Evolutionary conservation across 441 rosid genomes (phyloP).

Genomic region (Populus hybrid): DNA sequence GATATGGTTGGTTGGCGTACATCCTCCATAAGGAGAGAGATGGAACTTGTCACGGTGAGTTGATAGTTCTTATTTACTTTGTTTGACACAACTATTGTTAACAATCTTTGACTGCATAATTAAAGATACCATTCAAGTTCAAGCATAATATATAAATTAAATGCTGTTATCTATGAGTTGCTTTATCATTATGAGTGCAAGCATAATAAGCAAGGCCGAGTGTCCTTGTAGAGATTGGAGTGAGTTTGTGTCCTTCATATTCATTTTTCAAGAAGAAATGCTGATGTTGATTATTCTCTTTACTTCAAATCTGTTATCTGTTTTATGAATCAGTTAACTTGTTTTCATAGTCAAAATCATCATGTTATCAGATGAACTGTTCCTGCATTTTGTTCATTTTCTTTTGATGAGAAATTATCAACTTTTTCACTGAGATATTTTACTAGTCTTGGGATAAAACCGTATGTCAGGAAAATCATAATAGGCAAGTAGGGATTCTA

Average conservation of each 20-base stretch:
- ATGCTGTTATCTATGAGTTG: not conserved
- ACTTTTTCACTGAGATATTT: not conserved
- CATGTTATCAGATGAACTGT: not conserved
- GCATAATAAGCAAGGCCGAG: not conserved
- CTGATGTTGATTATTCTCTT: not conserved
- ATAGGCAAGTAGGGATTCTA: not conserved
- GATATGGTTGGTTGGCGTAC: conserved; percentile 99
- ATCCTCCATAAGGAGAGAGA: conserved; percentile 89
- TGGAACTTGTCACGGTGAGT: conserved; percentile 76
- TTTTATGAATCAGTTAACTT: not conserved
- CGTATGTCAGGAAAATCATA: not conserved
- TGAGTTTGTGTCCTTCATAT: not conserved
- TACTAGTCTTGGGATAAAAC: not conserved
- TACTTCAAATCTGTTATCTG: not conserved
- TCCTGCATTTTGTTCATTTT: not conserved
- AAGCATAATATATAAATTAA: not conserved
- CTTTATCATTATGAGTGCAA: not conserved
- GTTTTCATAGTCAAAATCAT: not conserved
- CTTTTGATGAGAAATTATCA: not conserved
- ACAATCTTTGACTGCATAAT: not conserved
- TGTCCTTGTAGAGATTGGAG: not conserved
- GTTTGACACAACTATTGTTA: not conserved
- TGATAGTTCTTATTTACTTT: not conserved
- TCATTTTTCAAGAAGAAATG: not conserved
- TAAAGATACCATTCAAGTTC: not conserved